These are phyloP conservation scores for Aegle marmelos DNA, from an alignment of 345 rosid genomes.

Conservation along the genomic window DNA sequence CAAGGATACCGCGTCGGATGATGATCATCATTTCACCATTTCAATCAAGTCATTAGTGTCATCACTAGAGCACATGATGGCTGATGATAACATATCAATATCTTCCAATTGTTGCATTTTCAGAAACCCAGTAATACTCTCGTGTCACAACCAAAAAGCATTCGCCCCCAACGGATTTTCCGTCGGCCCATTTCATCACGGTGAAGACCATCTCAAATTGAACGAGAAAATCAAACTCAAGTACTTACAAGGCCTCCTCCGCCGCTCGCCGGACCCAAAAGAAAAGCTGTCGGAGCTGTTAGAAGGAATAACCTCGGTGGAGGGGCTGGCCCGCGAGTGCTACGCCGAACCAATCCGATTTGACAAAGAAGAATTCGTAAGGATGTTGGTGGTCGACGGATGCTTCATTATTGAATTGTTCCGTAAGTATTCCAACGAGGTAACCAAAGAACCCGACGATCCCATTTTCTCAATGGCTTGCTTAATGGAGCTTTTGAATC, in stretches of 20 bases:
- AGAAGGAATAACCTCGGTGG: not conserved
- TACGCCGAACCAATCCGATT: constrained; percentile 7
- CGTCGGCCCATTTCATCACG: constrained; percentile 28
- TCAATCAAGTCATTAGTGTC: not conserved
- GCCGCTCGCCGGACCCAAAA: not conserved
- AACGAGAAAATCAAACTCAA: constrained; percentile 23
- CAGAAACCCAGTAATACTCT: constrained; percentile 23
- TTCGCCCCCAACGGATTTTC: constrained; percentile 30
- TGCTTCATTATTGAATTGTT: constrained; percentile 31
- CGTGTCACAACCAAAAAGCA: constrained; percentile 16
- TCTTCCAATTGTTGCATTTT: constrained; percentile 18
- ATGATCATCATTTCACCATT: not conserved
- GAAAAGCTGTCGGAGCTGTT: not conserved
- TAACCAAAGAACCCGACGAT: constrained; percentile 5
- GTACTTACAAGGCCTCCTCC: constrained; percentile 23
- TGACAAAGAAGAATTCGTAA: not conserved
- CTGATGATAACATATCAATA: constrained; percentile 1
- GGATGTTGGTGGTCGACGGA: constrained; percentile 30
- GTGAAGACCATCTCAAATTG: not conserved
- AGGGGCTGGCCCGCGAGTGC: constrained; percentile 15
- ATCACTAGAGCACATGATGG: constrained; percentile 16
- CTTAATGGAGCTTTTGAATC: constrained; percentile 23
- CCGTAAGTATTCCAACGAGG: not conserved
- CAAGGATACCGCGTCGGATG: too few species aligned
- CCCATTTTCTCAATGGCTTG: constrained; percentile 29